A percentile compares a stretch with the other conserved stretches of the same genome.
Evolutionary conservation across 2,329 filamentous ascomycete species (phyloP).

Genomic region (Cryphonectria nitschkei): DNA sequence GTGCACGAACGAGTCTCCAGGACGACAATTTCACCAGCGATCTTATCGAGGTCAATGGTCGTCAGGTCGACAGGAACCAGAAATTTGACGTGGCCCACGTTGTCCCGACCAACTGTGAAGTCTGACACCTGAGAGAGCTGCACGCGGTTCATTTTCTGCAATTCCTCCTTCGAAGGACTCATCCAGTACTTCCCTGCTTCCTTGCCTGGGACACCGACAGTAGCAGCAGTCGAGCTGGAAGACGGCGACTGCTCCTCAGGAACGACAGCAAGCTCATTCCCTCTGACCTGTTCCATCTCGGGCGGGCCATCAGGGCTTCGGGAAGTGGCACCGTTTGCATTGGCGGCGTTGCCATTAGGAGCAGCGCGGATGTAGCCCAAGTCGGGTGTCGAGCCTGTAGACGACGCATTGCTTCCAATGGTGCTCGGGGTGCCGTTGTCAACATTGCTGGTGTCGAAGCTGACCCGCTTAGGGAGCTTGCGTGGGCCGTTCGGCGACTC

Average conservation of each 20-base stretch:
- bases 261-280: conserved; percentile 78
- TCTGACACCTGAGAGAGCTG: conserved; percentile 74
- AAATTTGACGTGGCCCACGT: conserved; percentile 82
- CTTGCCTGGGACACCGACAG: conserved; percentile 57
- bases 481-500: conserved; percentile 50
- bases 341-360: conserved; percentile 45
- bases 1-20: conserved; percentile 80
- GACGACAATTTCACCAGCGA: conserved; percentile 76
- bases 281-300: conserved; percentile 73
- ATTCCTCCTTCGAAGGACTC: conserved; percentile 72
- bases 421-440: conserved; percentile 45
- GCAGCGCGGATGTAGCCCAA: conserved; percentile 64
- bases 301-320: conserved; percentile 31
- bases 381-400: conserved; percentile 53
- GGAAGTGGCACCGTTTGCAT: conserved; percentile 48
- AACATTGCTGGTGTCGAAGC: conserved; percentile 75
- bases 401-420: conserved; percentile 45
- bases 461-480: conserved; percentile 82
- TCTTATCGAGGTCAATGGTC: conserved; percentile 75
- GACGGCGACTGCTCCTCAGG: conserved; percentile 66
- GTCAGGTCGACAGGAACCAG: conserved; percentile 81
- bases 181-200: conserved; percentile 70
- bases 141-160: conserved; percentile 78
- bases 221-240: conserved; percentile 32
- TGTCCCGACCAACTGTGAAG: conserved; percentile 81